Percentiles rank a stretch among this genome's conserved stretches.
Evolutionary conservation across 371 early-diverging fungal genomes (phyloP).

Genomic region (Lichtheimia ramosa): DNA sequence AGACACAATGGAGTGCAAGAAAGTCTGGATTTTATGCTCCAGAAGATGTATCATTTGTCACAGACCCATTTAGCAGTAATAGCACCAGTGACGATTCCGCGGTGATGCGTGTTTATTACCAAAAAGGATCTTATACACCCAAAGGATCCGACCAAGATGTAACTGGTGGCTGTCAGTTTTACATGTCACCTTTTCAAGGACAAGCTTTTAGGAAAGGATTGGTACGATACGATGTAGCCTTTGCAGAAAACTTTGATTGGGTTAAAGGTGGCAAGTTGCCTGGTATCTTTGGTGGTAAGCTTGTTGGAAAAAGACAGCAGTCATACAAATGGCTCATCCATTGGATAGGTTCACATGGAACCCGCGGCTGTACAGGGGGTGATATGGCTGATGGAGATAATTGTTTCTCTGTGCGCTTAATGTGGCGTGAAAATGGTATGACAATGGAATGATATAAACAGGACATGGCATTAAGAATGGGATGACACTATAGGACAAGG

Average conservation of each 20-base stretch:
- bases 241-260: background rate
- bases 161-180: slow-evolving; percentile 2
- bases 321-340: no score
- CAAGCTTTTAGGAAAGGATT: background rate
- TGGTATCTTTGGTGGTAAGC: slow-evolving; percentile 3
- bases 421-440: slow-evolving; percentile 7
- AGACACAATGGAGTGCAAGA: background rate
- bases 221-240: slow-evolving; percentile 1
- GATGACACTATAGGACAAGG: background rate
- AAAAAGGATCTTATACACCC: slow-evolving; percentile 5
- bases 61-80: background rate
- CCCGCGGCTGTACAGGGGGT: slow-evolving; percentile 4
- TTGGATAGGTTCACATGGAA: no score
- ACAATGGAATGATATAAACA: background rate
- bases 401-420: slow-evolving; percentile 2
- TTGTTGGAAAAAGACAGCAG: no score
- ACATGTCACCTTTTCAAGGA: background rate
- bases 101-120: background rate
- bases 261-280: slow-evolving; percentile 5
- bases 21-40: background rate
- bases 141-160: background rate
- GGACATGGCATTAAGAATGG: background rate
- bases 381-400: background rate
- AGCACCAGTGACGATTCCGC: background rate
- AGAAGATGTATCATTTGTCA: slow-evolving; percentile 3